Evolutionary conservation across 257 asterid species (phyloP), one percentile per base, ranked within the genome.

Genomic region (Craterostigma plantagineum): DNA sequence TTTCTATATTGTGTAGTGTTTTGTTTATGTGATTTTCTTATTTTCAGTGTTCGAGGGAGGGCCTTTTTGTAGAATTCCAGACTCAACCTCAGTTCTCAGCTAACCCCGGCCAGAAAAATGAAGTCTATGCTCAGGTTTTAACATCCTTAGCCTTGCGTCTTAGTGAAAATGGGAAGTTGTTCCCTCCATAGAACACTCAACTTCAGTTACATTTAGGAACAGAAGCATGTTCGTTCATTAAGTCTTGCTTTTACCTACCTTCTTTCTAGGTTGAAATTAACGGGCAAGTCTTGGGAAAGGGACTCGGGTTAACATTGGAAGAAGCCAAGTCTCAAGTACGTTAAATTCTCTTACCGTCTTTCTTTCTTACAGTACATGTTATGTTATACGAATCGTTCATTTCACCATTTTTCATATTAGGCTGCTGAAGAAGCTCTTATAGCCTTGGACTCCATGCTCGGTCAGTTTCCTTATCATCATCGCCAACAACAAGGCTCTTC

Each of bases 351-450:
- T 7, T 9, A 2, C 9, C 10, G 43, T 55, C 39, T 38, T 62
- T 33, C 18, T 53, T 35, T 42, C n/a, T n/a, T n/a, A n/a, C n/a
- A n/a, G n/a, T n/a, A n/a, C n/a, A n/a, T n/a, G n/a, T n/a, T n/a
- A n/a, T n/a, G n/a, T n/a, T n/a, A n/a, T n/a, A n/a, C n/a, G n/a
- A n/a, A n/a, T n/a, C n/a, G n/a, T 36, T 10, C 33, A 51, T 15
- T 16, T 34, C 14, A 8, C 30, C 12, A 30, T 16, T 27, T 38
- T 11, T 13, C 10, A 33, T 50, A 38, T 18, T 61, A 83, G 99
- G 99, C 99, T 65, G 91, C 96, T 58, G 99, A 79, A 45, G 73
- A 65, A 57, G 99, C 99, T 57, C 79, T 83, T 54, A 82, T 64
- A 46, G 64, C 79, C 59, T 56, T 90, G 68, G 73, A 69, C 56